Percentiles rank a stretch among this genome's conserved stretches.
These are phyloP conservation scores for Hansfordia pulvinata DNA, from an alignment of 2,329 filamentous ascomycete species.

Conservation along the genomic window DNA sequence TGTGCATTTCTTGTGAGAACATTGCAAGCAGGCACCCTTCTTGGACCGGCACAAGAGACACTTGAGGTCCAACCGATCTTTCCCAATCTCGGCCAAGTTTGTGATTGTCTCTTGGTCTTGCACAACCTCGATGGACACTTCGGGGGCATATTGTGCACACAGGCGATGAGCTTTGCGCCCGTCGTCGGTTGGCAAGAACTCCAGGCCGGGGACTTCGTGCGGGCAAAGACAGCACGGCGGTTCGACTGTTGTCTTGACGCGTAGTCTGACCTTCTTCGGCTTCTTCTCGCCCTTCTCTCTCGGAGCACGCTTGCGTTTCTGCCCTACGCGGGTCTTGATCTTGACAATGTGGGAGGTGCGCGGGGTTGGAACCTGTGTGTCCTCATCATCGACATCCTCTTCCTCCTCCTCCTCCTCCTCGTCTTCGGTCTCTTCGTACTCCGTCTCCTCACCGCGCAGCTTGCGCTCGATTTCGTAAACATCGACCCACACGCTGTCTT, in stretches of 20 bases:
- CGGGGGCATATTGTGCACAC: slow-evolving; percentile 82
- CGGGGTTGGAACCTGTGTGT: slow-evolving; percentile 61
- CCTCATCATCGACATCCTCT: slow-evolving; percentile 45
- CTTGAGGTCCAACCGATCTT: slow-evolving; percentile 79
- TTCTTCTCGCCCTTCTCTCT: slow-evolving; percentile 34
- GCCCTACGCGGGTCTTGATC: slow-evolving; percentile 36
- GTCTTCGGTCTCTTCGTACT: slow-evolving; percentile 67
- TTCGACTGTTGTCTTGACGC: slow-evolving; percentile 55
- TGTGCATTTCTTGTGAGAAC: slow-evolving; percentile 86
- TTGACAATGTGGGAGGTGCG: slow-evolving; percentile 61
- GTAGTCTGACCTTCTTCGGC: slow-evolving; percentile 67
- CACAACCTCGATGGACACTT: slow-evolving; percentile 70
- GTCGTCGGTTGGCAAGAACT: slow-evolving; percentile 77
- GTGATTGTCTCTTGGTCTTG: slow-evolving; percentile 61
- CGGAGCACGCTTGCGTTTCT: slow-evolving; percentile 54
- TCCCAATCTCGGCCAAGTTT: slow-evolving; percentile 70
- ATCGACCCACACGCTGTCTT: slow-evolving; percentile 97
- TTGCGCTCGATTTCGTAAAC: slow-evolving; percentile 93
- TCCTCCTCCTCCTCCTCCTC: slow-evolving; percentile 56
- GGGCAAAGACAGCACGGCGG: slow-evolving; percentile 87
- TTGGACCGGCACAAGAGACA: slow-evolving; percentile 92
- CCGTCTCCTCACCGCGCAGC: slow-evolving; percentile 75
- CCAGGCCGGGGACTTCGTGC: slow-evolving; percentile 71
- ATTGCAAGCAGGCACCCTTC: slow-evolving; percentile 93
- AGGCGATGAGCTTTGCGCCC: slow-evolving; percentile 76